Base-by-base conservation (phyloP, 2,329 filamentous ascomycete genomes). In the Rhynchosporium secalis region DNA sequence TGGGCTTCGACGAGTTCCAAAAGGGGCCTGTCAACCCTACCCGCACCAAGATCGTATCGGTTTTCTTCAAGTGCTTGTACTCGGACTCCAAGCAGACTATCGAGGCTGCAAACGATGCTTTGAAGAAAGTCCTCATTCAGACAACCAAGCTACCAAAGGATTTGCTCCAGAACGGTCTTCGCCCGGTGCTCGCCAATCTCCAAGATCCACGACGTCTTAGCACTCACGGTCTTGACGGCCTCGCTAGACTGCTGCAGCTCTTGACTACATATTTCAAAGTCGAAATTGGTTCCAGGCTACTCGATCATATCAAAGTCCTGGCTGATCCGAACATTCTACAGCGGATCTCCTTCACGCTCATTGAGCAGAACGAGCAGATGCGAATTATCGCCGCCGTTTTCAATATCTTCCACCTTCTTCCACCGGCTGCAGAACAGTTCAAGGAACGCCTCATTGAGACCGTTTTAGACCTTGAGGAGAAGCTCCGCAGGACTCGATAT, bases 241-340 rank as follows among this genome's bases (percentile, higher is more conserved):
- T 99, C 38, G 93, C 93, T 20, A 87, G 94, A 45, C 81, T 99
- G 1, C 78, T 99, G 64, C 94, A 95, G 66, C 81, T 99, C 1
- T 80, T 99, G 20, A 99, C 94, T 0, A 98, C 95, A 63, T 99
- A 99, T 75, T 99, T 99, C 78, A 99, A 99, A 77, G 93, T 98
- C 0, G 95, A 99, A 74, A 99, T 99, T 59, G 96, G 95, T 6
- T 86, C 91, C 28, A 86, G 95, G 29, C 78, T 99, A n/a, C 81
- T 99, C 9, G 94, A 98, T 67, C 95, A 99, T 71, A 89, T 97
- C 76, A 94, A 94, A 73, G 85, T 88, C 10, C 92, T 99, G 66
- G 93, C 94, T 1, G 92, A 97, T 62, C 84, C 90, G 2, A 83
- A 81, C 57, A 83, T 86, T 13, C 79, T 98, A 68, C 93, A 98